A percentile compares a stretch with the other conserved stretches of the same genome.
Conservation (phyloP, 139 green algal species). For the Astrephomene gubernaculifera region DNA sequence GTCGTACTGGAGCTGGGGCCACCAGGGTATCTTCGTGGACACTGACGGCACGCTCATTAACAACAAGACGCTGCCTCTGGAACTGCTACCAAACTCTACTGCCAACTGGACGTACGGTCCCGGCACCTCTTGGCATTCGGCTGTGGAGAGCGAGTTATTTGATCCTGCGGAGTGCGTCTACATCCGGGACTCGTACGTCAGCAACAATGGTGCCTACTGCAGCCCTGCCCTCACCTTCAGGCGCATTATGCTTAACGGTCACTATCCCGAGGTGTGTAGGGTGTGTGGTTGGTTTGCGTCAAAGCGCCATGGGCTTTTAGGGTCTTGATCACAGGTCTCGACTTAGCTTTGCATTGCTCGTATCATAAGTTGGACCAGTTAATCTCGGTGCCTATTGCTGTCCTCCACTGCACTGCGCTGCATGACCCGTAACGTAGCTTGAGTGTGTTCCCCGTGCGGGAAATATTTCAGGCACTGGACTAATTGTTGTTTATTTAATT, state of each 20-base stretch:
- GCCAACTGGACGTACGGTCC: constrained; percentile 1
- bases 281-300: too few species aligned
- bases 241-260: constrained; percentile 58
- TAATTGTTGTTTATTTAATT: too few species aligned
- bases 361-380: too few species aligned
- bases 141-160: constrained; percentile 33
- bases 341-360: too few species aligned
- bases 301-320: too few species aligned
- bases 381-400: too few species aligned
- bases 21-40: constrained; percentile 57
- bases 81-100: background rate
- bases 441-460: too few species aligned
- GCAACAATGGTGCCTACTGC: constrained; percentile 51
- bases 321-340: too few species aligned
- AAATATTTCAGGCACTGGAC: too few species aligned
- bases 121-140: constrained; percentile 32
- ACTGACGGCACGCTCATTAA: constrained; percentile 69
- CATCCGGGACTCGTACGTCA: background rate
- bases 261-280: constrained; percentile 30
- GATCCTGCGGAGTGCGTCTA: constrained; percentile 41
- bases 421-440: too few species aligned
- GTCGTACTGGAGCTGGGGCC: constrained; percentile 50
- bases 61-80: constrained; percentile 8
- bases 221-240: constrained; percentile 48
- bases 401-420: too few species aligned